phyloP scores from a whole-genome alignment of 495 filamentous ascomycete species.

The Penicillium lividum region DNA sequence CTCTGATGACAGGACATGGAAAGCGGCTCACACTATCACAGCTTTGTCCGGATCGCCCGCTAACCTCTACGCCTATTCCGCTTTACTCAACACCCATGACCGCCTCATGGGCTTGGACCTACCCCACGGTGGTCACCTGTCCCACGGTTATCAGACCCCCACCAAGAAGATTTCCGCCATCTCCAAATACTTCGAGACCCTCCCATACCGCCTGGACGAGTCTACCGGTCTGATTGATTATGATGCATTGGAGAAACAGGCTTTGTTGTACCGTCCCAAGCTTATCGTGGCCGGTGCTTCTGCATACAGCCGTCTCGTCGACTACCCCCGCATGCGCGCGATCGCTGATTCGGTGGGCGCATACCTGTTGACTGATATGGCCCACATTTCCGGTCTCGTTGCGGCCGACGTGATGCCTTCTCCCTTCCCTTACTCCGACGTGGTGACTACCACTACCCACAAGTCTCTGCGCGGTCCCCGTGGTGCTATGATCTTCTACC shows the following conservation, averaged over 20 bases:
- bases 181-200: slow-evolving; percentile 97
- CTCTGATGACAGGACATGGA: slow-evolving; percentile 1
- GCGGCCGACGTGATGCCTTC: slow-evolving; percentile 86
- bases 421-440: slow-evolving; percentile 86
- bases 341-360: slow-evolving; percentile 89
- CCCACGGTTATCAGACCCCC: slow-evolving; percentile 96
- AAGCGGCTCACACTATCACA: slow-evolving; percentile 37
- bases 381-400: slow-evolving; percentile 94
- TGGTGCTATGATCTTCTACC: slow-evolving; percentile 98
- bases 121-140: slow-evolving; percentile 94
- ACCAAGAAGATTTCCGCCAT: slow-evolving; percentile 98
- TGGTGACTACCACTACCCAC: slow-evolving; percentile 98
- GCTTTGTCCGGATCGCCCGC: slow-evolving; percentile 94
- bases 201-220: slow-evolving; percentile 91
- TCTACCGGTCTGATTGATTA: slow-evolving; percentile 94
- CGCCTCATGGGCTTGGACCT: slow-evolving; percentile 96
- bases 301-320: slow-evolving; percentile 91
- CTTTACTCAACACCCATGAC: slow-evolving; percentile 87
- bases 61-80: slow-evolving; percentile 94
- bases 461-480: slow-evolving; percentile 94
- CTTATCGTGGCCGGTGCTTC: slow-evolving; percentile 93
- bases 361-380: slow-evolving; percentile 94
- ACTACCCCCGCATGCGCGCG: slow-evolving; percentile 83
- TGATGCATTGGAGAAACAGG: slow-evolving; percentile 79
- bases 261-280: slow-evolving; percentile 87